Evolutionary conservation across 2,329 filamentous ascomycete genomes (phyloP).

Genomic region (Aulographum hederae): DNA sequence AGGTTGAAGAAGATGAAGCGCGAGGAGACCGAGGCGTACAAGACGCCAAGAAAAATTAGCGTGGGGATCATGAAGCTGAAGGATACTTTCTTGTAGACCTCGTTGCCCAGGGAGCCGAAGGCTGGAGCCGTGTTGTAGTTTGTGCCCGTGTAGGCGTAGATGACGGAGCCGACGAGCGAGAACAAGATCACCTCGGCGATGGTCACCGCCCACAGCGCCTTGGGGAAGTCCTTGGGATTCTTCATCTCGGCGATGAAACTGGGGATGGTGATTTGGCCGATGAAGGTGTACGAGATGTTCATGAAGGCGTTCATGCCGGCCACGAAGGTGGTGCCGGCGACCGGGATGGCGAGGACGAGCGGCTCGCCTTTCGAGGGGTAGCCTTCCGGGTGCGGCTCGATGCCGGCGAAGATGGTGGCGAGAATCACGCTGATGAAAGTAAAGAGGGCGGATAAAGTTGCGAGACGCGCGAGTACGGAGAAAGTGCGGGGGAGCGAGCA

Average conservation of each 20-base stretch:
- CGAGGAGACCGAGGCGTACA: slow-evolving; percentile 79
- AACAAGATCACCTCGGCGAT: slow-evolving; percentile 78
- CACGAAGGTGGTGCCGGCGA: slow-evolving; percentile 59
- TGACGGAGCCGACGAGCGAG: slow-evolving; percentile 59
- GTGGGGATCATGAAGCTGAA: slow-evolving; percentile 96
- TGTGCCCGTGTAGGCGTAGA: slow-evolving; percentile 77
- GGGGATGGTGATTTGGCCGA: slow-evolving; percentile 83
- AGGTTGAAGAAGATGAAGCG: slow-evolving; percentile 85
- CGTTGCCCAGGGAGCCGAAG: slow-evolving; percentile 63
- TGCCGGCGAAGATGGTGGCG: slow-evolving; percentile 63
- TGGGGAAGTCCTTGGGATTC: slow-evolving; percentile 65
- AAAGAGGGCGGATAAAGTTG: slow-evolving; percentile 63
- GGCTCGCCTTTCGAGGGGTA: slow-evolving; percentile 35
- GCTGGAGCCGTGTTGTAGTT: slow-evolving; percentile 79
- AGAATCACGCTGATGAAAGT: slow-evolving; percentile 80
- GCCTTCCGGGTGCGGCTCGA: slow-evolving; percentile 41
- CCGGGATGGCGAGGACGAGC: slow-evolving; percentile 48
- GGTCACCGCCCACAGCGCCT: slow-evolving; percentile 80
- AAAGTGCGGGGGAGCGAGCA: slow-evolving; percentile 79
- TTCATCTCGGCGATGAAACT: slow-evolving; percentile 89
- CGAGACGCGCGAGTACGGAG: slow-evolving; percentile 58
- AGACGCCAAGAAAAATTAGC: slow-evolving; percentile 74
- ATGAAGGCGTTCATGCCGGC: slow-evolving; percentile 72
- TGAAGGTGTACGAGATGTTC: slow-evolving; percentile 93
- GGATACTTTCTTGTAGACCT: slow-evolving; percentile 65